Percentiles rank a stretch among this genome's conserved stretches.
Evolutionary conservation across 2,329 filamentous ascomycete species (phyloP).

Genomic region (Alternaria sp.): DNA sequence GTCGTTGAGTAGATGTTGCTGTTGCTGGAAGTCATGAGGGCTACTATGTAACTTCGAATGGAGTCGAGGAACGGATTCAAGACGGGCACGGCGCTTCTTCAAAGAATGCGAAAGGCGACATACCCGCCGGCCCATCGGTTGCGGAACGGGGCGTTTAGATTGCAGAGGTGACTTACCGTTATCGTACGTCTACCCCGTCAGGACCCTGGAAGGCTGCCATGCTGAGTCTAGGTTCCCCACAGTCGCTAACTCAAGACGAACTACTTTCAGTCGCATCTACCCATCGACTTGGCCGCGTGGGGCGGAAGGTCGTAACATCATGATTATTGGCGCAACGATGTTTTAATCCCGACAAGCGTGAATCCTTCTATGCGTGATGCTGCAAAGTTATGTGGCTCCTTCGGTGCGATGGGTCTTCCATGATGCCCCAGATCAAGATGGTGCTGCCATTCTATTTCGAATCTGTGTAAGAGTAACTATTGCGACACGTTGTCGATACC

Average conservation of each 20-base stretch:
- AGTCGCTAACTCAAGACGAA: slow-evolving; percentile 1
- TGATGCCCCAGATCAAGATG: not conserved
- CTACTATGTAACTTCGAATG: not conserved
- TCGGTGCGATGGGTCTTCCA: not conserved
- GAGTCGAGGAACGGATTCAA: not conserved
- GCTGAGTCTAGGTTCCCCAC: slow-evolving; percentile 8
- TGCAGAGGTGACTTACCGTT: slow-evolving; percentile 1
- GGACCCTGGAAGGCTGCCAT: slow-evolving; percentile 1
- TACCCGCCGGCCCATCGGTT: not conserved
- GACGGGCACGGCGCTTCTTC: not conserved
- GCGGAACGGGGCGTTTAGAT: not conserved
- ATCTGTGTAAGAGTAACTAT: not conserved
- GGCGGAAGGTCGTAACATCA: not conserved
- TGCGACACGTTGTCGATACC: not conserved
- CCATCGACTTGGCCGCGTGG: not conserved
- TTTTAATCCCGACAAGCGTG: slow-evolving; percentile 3
- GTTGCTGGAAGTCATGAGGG: slow-evolving; percentile 3
- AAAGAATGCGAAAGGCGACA: not conserved
- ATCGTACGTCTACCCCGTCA: slow-evolving; percentile 3
- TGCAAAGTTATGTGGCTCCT: slow-evolving; percentile 4
- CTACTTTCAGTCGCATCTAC: not conserved
- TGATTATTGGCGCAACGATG: slow-evolving; percentile 6
- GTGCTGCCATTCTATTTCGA: not conserved
- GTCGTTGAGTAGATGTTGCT: slow-evolving; percentile 7
- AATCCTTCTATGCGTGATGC: slow-evolving; percentile 10